phyloP scores from a whole-genome alignment of 768 basidiomycete genomes.

The Collybia mongolica region DNA sequence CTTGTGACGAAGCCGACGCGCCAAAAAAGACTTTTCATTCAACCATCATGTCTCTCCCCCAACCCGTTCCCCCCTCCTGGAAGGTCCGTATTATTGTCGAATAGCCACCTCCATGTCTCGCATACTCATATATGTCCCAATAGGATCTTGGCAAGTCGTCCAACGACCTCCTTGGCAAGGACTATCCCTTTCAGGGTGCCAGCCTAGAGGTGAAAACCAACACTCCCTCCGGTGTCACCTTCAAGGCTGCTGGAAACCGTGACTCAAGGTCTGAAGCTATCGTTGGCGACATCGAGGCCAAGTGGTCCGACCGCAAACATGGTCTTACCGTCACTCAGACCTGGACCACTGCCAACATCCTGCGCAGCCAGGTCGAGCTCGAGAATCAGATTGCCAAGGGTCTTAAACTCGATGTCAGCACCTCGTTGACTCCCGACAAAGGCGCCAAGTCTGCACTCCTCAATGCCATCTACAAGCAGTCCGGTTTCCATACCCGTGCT shows the following conservation, averaged over 20 bases:
- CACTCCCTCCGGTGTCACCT: conserved; percentile 85
- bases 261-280: conserved; percentile 75
- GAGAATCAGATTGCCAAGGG: conserved; percentile 98
- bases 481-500: conserved; percentile 89
- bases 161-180: conserved; percentile 90
- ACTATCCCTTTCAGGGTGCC: conserved; percentile 79
- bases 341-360: conserved; percentile 93
- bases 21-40: conserved; percentile 16
- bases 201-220: conserved; percentile 86
- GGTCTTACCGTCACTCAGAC: conserved; percentile 93
- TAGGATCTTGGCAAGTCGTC: conserved; percentile 97
- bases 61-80: conserved; percentile 97
- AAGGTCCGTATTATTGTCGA: conserved; percentile 54
- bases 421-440: conserved; percentile 85
- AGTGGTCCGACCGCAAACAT: conserved; percentile 88
- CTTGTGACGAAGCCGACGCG: conserved; percentile 5
- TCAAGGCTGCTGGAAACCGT: conserved; percentile 88
- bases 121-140: conserved; percentile 6
- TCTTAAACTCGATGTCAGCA: conserved; percentile 90
- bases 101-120: neutral
- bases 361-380: conserved; percentile 90
- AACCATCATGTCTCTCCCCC: conserved; percentile 80
- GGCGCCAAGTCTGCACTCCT: conserved; percentile 82
- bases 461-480: conserved; percentile 91
- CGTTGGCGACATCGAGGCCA: conserved; percentile 91